A percentile compares a stretch with the other conserved stretches of the same genome.
phyloP scores from a whole-genome alignment of 495 filamentous ascomycete genomes.

The Talaromyces adpressus region DNA sequence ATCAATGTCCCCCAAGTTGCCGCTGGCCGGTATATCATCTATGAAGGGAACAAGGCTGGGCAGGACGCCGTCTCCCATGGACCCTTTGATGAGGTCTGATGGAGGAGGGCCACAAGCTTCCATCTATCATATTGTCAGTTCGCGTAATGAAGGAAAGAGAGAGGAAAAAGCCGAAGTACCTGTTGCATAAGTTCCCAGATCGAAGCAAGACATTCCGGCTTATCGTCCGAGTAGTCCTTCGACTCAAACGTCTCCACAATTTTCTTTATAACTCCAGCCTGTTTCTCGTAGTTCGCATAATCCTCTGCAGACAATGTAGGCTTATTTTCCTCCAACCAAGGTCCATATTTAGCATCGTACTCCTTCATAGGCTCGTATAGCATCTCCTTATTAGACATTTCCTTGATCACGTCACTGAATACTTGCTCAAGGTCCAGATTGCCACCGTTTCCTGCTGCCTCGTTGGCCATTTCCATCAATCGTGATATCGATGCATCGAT shows the following conservation, averaged over 20 bases:
- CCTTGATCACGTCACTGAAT: constrained; percentile 96
- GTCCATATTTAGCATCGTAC: constrained; percentile 80
- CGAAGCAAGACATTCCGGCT: constrained; percentile 76
- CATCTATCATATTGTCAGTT: constrained; percentile 51
- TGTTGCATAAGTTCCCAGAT: constrained; percentile 97
- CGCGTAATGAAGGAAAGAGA: constrained; percentile 5
- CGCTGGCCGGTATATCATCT: constrained; percentile 23
- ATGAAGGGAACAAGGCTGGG: constrained; percentile 51
- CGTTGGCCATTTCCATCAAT: constrained; percentile 77
- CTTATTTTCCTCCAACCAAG: constrained; percentile 76
- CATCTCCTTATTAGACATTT: constrained; percentile 96
- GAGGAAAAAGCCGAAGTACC: constrained; percentile 41
- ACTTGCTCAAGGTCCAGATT: constrained; percentile 90
- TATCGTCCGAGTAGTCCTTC: constrained; percentile 68
- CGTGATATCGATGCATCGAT: constrained; percentile 72
- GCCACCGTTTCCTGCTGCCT: constrained; percentile 52
- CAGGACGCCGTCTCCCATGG: neutral
- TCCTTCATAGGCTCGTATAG: constrained; percentile 99
- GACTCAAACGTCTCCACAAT: constrained; percentile 87
- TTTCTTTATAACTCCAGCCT: constrained; percentile 73
- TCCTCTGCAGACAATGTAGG: constrained; percentile 58
- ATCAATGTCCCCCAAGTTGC: constrained; percentile 9
- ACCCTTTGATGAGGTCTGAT: constrained; percentile 61
- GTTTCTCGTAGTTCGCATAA: constrained; percentile 69
- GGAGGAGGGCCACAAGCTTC: constrained; percentile 90